phyloP scores from a whole-genome alignment of 169 alveolate genomes.

The Plasmodium gaboni region DNA sequence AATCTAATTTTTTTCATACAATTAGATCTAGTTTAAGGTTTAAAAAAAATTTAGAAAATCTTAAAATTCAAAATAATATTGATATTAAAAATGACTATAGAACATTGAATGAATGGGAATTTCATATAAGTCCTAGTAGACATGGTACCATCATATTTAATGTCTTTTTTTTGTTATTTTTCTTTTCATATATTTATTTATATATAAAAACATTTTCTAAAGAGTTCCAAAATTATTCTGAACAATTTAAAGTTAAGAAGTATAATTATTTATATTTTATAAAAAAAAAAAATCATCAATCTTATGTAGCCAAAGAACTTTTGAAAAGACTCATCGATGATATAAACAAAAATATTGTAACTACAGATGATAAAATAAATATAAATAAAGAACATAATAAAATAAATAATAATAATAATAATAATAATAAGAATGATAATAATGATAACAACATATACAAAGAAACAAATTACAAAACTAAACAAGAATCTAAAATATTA shows the following conservation, averaged over 20 bases:
- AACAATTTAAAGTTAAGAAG: background rate
- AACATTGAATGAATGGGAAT: conserved; percentile 67
- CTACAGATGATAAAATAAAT: too few relatives aligned
- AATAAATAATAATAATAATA: too few relatives aligned
- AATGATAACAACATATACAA: too few relatives aligned
- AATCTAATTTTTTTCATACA: conserved; percentile 22
- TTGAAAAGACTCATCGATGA: too few relatives aligned
- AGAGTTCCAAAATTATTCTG: conserved; percentile 19
- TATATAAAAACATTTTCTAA: conserved; percentile 44
- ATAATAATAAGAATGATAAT: too few relatives aligned
- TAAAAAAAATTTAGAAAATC: conserved; percentile 63
- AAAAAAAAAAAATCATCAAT: background rate
- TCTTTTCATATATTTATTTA: conserved; percentile 45
- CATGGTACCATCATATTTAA: conserved; percentile 73
- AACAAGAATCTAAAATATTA: too few relatives aligned
- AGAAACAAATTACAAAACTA: too few relatives aligned
- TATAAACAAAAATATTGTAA: too few relatives aligned
- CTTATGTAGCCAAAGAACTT: background rate
- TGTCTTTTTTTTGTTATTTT: conserved; percentile 60
- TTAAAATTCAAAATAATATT: conserved; percentile 30
- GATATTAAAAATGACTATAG: conserved; percentile 62
- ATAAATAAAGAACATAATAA: too few relatives aligned
- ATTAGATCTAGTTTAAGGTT: conserved; percentile 62
- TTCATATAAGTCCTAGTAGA: conserved; percentile 57
- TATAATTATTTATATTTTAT: conserved; percentile 1